Base-by-base conservation (phyloP, 2,329 filamentous ascomycete species). In the Penicillium crustosum region DNA sequence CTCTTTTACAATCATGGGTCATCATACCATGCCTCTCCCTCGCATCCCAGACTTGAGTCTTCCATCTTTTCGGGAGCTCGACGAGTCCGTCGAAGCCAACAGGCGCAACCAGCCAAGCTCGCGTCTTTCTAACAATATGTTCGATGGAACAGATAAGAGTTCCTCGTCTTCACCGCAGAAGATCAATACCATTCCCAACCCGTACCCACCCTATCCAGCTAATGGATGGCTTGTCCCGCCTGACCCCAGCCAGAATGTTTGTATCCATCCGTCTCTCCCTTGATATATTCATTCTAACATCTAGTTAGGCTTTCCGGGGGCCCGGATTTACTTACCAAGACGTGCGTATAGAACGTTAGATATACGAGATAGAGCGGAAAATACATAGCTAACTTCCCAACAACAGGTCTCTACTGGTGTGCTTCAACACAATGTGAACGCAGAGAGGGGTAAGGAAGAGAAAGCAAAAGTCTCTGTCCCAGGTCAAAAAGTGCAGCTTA, bases 181-280 rank as follows among this genome's bases (percentile, higher is more conserved):
- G 0, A 44, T 21, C 12, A 29, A 41, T 21, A 25, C 27, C 25
- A 6, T 23, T 23, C 21, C 23, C 0, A 44, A 38, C 1, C 23
- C 13, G 8, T 56, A 23, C 15, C 48, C 53, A 21, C 48, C 53
- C 4, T 56, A 44, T 38, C 55, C 55, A 27, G 27, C 33, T 21
- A 23, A 29, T 21, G 41, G 45, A 56, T 56, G 38, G 27, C 31
- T 31, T 8, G 13, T 39, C n/a, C 35, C 35, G 4, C 33, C 53
- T 42, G 57, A 56, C 17, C 57, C 53, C 9, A 56, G 57, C n/a
- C 47, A 42, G 17, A 59, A 59, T 35, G 57, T 59, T 56, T 41
- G 53, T 52, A 39, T 27, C 12, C 29, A 35, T 48, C 35, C 15
- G 6, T 35, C 49, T 41, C 12, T 17, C 3, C 21, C 35, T 29